Evolutionary conservation across 179 eudicot species (phyloP).

Genomic region (Sideroxylon spinosum): DNA sequence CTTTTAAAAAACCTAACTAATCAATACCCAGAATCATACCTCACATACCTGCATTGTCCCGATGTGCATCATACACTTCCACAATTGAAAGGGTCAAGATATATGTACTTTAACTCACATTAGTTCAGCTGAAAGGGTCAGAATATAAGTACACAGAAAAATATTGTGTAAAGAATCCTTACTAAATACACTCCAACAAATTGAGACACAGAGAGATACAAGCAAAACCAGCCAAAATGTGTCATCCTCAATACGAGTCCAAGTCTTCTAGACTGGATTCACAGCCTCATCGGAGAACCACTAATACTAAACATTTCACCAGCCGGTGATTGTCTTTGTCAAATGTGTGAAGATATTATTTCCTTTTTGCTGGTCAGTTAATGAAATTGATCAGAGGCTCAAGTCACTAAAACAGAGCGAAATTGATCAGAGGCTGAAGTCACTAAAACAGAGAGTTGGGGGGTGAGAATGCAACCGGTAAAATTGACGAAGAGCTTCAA

Average conservation of each 20-base stretch:
- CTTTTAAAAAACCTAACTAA: too few relatives aligned
- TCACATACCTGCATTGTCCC: too few relatives aligned
- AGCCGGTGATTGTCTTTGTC: background rate
- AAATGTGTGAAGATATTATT: background rate
- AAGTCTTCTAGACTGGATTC: conserved; percentile 10
- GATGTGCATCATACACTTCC: too few relatives aligned
- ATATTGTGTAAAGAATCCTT: background rate
- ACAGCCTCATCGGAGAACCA: background rate
- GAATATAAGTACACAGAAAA: background rate
- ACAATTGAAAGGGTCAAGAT: too few relatives aligned
- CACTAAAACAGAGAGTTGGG: background rate
- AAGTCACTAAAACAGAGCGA: too few relatives aligned
- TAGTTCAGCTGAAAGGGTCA: background rate
- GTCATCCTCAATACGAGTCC: background rate
- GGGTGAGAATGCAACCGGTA: background rate
- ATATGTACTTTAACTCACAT: background rate
- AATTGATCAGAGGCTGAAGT: background rate
- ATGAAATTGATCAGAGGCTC: background rate
- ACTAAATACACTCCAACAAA: background rate
- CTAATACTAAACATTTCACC: background rate
- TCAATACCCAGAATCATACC: too few relatives aligned
- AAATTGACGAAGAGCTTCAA: background rate
- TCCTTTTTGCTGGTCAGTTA: background rate
- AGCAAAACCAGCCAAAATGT: conserved; percentile 3
- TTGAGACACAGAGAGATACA: background rate